Base-by-base conservation (phyloP, 768 basidiomycete species). In the Lactarius quietus region DNA sequence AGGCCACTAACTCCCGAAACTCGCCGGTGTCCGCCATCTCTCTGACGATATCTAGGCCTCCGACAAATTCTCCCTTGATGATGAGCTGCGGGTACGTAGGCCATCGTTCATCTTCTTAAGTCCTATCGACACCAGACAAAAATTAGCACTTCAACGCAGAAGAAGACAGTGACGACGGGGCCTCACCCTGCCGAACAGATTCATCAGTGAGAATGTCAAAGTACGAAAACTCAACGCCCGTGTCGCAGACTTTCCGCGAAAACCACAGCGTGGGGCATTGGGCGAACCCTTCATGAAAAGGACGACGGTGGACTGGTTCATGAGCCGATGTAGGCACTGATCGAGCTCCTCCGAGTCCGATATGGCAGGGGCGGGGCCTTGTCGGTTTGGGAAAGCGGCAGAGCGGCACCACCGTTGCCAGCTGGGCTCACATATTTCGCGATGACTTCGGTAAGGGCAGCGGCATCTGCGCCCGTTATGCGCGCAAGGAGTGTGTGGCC, bases 11-110 rank as follows among this genome's bases (percentile, higher is more conserved):
- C 57, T 90, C 85, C 60, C 79, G 74, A 64, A 95, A 83, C 76
- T 97, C 95, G 26, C 89, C 93, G 64, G 73, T 87, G 36, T 88
- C 84, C 17, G 83, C 84, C 90, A 95, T 90, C 78, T 98, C 96
- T 74, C 86, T 84, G 28, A 95, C 84, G 59, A 98, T 88, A 73
- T 99, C 96, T 59, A 98, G 77, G 5, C 96, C 96, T n/a, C 96
- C 96, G 18, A 97, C 87, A 20, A 99, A 82, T 74, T 98, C 93
- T 26, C 97, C 95, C 3, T 92, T 86, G 58, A 94, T 80, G 68
- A 95, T 89, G 26, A 96, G 75, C 80, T 81, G 76, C 3, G 83
- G 83, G 76, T 80, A 84, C 10, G 83, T 87, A 35, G 86, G 86
- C 86, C 85, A 86, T 85, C 79, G 70, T 86, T 86, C 63, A 85